Conservation (phyloP, 495 filamentous ascomycete species). For the Darksidea phi region DNA sequence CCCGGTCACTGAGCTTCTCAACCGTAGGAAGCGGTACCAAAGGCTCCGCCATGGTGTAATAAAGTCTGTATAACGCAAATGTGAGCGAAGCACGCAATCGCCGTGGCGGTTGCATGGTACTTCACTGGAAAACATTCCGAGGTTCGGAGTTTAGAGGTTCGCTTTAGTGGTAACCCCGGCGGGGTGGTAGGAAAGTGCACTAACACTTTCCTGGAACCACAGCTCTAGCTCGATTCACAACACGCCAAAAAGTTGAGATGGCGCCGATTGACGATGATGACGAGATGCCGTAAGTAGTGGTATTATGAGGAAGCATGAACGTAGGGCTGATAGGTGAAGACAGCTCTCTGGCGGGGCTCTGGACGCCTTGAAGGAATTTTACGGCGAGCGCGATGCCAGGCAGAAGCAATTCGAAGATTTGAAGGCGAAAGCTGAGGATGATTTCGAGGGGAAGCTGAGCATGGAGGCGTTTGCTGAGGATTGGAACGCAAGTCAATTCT, state of each 20-base stretch:
- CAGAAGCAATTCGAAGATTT: conserved; percentile 62
- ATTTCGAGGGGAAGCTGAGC: conserved; percentile 52
- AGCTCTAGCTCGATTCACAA: not conserved
- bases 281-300: conserved; percentile 30
- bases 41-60: conserved; percentile 34
- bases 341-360: conserved; percentile 60
- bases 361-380: conserved; percentile 65
- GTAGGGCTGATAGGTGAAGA: conserved; percentile 39
- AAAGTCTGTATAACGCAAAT: conserved; percentile 17
- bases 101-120: conserved; percentile 28
- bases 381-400: conserved; percentile 62
- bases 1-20: conserved; percentile 41
- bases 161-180: conserved; percentile 32
- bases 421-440: conserved; percentile 52
- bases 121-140: conserved; percentile 10
- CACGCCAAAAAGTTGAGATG: conserved; percentile 7
- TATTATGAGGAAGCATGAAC: not conserved
- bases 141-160: conserved; percentile 31
- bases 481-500: conserved; percentile 80
- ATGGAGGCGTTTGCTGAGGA: conserved; percentile 77
- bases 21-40: conserved; percentile 38
- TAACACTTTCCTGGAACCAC: conserved; percentile 4
- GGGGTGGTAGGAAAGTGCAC: not conserved
- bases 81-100: conserved; percentile 22
- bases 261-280: conserved; percentile 25